These are phyloP conservation scores for Mallotus japonicus DNA, from an alignment of 441 rosid species.

Conservation along the genomic window DNA sequence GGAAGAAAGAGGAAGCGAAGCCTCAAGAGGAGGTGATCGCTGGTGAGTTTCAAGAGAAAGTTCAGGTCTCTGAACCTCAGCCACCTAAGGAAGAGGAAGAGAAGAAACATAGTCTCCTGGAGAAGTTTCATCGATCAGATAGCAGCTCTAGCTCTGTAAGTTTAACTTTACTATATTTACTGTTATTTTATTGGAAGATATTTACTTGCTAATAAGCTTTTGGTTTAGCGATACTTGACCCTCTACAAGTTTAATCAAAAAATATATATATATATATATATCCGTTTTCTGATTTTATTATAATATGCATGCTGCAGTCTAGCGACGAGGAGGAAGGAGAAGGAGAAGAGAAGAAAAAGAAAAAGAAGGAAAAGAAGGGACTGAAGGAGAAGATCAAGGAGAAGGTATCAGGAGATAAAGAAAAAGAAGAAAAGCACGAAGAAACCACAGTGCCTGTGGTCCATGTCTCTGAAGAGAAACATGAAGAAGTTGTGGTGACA, in stretches of 20 bases:
- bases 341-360: constrained; percentile 51
- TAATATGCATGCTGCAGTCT: constrained; percentile 43
- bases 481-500: constrained; percentile 22
- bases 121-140: constrained; percentile 59
- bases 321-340: constrained; percentile 72
- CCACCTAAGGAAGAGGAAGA: constrained; percentile 37
- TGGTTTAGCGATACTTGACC: too few species aligned
- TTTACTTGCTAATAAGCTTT: too few species aligned
- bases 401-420: constrained; percentile 39
- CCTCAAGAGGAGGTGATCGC: constrained; percentile 53
- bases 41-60: constrained; percentile 58
- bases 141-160: constrained; percentile 91
- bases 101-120: constrained; percentile 50
- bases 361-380: constrained; percentile 45
- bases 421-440: constrained; percentile 38
- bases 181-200: too few species aligned
- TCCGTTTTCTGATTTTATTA: not conserved
- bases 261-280: too few species aligned
- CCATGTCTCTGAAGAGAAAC: constrained; percentile 35
- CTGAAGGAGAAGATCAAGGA: constrained; percentile 47
- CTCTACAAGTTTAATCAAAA: too few species aligned
- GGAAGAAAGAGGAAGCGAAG: constrained; percentile 57
- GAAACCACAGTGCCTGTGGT: constrained; percentile 40
- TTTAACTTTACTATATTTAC: not conserved
- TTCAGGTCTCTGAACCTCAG: constrained; percentile 41